Evolutionary conservation across 805 yeast species (phyloP).

Genomic region (Monosporozyma solicola): DNA sequence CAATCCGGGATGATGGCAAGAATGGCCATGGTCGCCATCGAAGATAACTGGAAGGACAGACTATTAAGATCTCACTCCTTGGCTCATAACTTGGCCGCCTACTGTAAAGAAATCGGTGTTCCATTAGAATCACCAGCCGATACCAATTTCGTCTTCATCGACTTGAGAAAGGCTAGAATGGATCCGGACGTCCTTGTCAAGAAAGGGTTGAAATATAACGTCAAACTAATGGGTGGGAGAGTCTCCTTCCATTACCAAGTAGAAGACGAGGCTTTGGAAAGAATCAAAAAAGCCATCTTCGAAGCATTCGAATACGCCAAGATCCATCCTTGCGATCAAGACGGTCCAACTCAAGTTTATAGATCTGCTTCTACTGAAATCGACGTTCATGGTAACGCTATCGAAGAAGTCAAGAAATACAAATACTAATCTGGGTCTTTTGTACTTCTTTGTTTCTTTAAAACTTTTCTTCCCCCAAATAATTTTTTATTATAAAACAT

Average conservation of each 20-base stretch:
- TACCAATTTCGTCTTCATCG: slow-evolving; percentile 76
- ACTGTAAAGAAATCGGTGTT: slow-evolving; percentile 46
- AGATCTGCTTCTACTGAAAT: slow-evolving; percentile 33
- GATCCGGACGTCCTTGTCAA: slow-evolving; percentile 46
- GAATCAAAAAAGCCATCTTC: slow-evolving; percentile 45
- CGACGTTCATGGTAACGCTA: slow-evolving; percentile 26
- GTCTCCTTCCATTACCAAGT: slow-evolving; percentile 74
- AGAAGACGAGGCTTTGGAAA: slow-evolving; percentile 44
- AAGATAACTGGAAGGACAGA: slow-evolving; percentile 55
- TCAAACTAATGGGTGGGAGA: slow-evolving; percentile 64
- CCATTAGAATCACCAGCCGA: slow-evolving; percentile 65
- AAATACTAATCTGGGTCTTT: slow-evolving; percentile 15
- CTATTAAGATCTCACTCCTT: slow-evolving; percentile 39
- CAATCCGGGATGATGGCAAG: slow-evolving; percentile 75
- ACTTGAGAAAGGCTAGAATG: slow-evolving; percentile 44
- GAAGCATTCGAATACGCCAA: slow-evolving; percentile 50
- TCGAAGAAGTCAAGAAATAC: slow-evolving; percentile 27
- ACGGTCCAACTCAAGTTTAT: slow-evolving; percentile 41
- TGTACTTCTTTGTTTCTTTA: not conserved
- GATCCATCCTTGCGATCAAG: slow-evolving; percentile 41
- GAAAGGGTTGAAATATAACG: slow-evolving; percentile 48
- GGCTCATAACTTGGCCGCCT: slow-evolving; percentile 44
- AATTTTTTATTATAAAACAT: slow-evolving; percentile 1
- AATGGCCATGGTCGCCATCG: slow-evolving; percentile 75
- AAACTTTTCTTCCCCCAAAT: not conserved